A percentile compares a stretch with the other conserved stretches of the same genome.
Evolutionary conservation across 441 rosid species (phyloP).

Genomic region (Euphorbia schlechtendalii): DNA sequence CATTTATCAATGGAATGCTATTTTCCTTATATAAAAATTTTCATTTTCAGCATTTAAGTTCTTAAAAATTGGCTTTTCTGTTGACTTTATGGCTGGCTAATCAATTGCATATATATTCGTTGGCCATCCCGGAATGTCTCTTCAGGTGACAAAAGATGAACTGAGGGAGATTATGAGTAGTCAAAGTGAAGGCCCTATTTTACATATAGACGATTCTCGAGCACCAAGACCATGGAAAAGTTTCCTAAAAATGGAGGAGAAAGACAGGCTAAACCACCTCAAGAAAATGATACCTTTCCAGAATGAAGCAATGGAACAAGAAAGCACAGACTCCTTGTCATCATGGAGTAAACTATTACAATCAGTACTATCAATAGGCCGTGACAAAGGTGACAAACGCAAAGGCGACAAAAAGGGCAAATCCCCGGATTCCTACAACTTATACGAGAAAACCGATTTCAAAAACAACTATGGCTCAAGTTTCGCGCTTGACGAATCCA

Average conservation of each 20-base stretch:
- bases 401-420: slow-evolving; percentile 12
- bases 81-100: no score
- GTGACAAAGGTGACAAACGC: slow-evolving; percentile 15
- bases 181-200: slow-evolving; percentile 66
- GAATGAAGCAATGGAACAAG: slow-evolving; percentile 22
- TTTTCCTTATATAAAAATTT: no score
- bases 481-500: slow-evolving; percentile 46
- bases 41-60: no score
- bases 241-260: slow-evolving; percentile 39
- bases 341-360: slow-evolving; percentile 52
- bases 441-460: slow-evolving; percentile 50
- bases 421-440: slow-evolving; percentile 55
- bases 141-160: slow-evolving; percentile 46
- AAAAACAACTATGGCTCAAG: slow-evolving; percentile 72
- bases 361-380: slow-evolving; percentile 23
- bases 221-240: slow-evolving; percentile 46
- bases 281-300: slow-evolving; percentile 36
- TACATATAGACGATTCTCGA: slow-evolving; percentile 34
- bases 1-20: no score
- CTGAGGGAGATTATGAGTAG: slow-evolving; percentile 25
- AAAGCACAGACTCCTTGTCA: slow-evolving; percentile 23
- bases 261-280: slow-evolving; percentile 46
- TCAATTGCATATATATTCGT: no score
- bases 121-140: no score
- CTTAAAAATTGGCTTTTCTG: no score